A percentile compares a stretch with the other conserved stretches of the same genome.
Evolutionary conservation across 768 basidiomycete genomes (phyloP).

Genomic region (Strobilomyces echinocephalus): DNA sequence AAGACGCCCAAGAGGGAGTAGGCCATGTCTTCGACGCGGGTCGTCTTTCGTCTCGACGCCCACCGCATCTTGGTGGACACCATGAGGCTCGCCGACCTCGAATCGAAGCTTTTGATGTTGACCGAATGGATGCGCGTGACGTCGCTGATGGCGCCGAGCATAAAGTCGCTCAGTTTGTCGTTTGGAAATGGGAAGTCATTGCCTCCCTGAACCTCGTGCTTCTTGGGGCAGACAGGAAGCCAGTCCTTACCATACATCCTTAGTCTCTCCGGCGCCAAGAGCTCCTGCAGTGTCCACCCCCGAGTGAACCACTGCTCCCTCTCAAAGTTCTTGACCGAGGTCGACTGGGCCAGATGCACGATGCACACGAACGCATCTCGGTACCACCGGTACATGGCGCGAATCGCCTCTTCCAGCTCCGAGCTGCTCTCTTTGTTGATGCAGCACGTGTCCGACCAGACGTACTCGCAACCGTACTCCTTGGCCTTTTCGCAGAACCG

Average conservation of each 20-base stretch:
- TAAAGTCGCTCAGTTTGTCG: conserved; percentile 10
- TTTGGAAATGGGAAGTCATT: conserved; percentile 5
- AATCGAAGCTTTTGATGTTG: conserved; percentile 2
- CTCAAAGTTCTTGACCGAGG: background rate
- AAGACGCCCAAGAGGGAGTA: conserved; percentile 13
- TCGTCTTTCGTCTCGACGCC: conserved; percentile 12
- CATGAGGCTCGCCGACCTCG: conserved; percentile 1
- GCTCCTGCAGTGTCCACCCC: conserved; percentile 14
- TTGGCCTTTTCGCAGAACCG: conserved; percentile 14
- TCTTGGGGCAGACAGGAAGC: conserved; percentile 2
- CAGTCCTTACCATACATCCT: conserved; percentile 11
- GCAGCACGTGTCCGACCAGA: conserved; percentile 22
- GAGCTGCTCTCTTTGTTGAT: conserved; percentile 14
- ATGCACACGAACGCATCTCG: conserved; percentile 12
- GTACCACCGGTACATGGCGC: conserved; percentile 14
- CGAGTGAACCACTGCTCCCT: conserved; percentile 11
- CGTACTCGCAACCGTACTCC: conserved; percentile 14
- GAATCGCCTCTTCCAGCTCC: conserved; percentile 11
- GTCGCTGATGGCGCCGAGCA: background rate
- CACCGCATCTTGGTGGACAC: conserved; percentile 14
- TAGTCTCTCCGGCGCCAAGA: conserved; percentile 8
- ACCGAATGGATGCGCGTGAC: background rate
- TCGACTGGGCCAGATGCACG: conserved; percentile 7
- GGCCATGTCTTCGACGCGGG: conserved; percentile 7
- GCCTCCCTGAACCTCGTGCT: background rate